Evolutionary conservation across 495 filamentous ascomycete genomes (phyloP).

Genomic region (Aspergillus biplanus): DNA sequence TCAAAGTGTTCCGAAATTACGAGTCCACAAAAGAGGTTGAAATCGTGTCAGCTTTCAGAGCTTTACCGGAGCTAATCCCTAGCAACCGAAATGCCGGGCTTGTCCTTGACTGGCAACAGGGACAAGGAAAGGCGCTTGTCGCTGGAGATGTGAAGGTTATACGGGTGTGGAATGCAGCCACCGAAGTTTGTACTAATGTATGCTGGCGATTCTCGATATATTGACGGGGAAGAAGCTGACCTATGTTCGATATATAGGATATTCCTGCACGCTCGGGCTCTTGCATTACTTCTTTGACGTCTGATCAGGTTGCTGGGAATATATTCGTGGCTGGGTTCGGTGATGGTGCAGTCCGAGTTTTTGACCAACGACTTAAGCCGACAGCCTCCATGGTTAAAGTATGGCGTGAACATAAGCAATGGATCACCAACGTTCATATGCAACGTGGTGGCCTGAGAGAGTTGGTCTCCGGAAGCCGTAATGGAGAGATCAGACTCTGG

Average conservation of each 20-base stretch:
- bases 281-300: constrained; percentile 93
- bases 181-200: constrained; percentile 86
- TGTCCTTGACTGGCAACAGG: constrained; percentile 98
- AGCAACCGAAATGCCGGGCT: constrained; percentile 92
- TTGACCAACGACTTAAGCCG: constrained; percentile 82
- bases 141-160: constrained; percentile 97
- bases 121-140: constrained; percentile 90
- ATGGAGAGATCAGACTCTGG: constrained; percentile 94
- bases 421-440: constrained; percentile 96
- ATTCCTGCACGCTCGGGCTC: constrained; percentile 95
- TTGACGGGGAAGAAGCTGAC: constrained; percentile 12
- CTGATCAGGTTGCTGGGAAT: constrained; percentile 95
- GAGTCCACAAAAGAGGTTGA: constrained; percentile 69
- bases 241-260: constrained; percentile 53
- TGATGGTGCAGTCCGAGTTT: constrained; percentile 93
- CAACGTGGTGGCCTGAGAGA: constrained; percentile 93
- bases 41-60: constrained; percentile 90
- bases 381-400: constrained; percentile 88
- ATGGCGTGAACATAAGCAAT: constrained; percentile 93
- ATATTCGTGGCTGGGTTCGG: constrained; percentile 96
- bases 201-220: constrained; percentile 19
- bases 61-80: constrained; percentile 87
- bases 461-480: constrained; percentile 80
- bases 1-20: constrained; percentile 94
- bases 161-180: constrained; percentile 90